Base-by-base conservation (phyloP, 768 basidiomycete genomes). In the Arthromyces matolae region DNA sequence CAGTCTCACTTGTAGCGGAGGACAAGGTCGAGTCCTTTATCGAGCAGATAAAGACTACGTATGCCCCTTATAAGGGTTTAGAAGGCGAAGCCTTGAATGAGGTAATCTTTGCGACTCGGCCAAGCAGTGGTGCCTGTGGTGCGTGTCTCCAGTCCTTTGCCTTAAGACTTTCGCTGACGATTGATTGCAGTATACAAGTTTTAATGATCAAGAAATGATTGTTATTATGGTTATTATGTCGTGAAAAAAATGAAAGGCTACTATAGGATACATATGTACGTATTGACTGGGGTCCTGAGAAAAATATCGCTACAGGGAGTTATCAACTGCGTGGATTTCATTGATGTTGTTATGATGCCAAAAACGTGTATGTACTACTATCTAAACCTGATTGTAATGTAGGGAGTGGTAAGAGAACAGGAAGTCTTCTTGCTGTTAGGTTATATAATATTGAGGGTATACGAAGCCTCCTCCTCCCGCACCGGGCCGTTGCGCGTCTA, bases 31-130 rank as follows among this genome's bases (percentile, higher is more conserved):
- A 77, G 0, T 51, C 57, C 7, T 93, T 94, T 62, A 83, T 92
- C 36, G 59, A 68, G 51, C 71, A 73, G 53, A 68, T 93, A 14
- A 77, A 71, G 59, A 67, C 67, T n/a, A 67, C 65, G 4, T 93
- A 91, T 61, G 65, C 61, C 14, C 78, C 84, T n/a, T 92, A 88
- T 64, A 68, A 69, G 51, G 71, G 65, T 5, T 63, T 94, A 32
- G 71, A 76, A 45, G 77, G 77, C 10, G 81, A 81, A 20, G 68
- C 71, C 36, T 59, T 93, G 33, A 65, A 66, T 29, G 82, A 86
- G 50, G 85, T 77, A 9, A 80, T 91, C 40, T 93, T 94, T 62
- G 86, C 87, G 20, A 93, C 90, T 5, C 81, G 81, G 56, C 91
- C 90, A 6, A 86, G 89, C 48, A 79, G 76, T 48, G 91, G 91